These are phyloP conservation scores for Suhomyces wounanorum DNA, from an alignment of 1,139 yeast species.

Conservation along the genomic window DNA sequence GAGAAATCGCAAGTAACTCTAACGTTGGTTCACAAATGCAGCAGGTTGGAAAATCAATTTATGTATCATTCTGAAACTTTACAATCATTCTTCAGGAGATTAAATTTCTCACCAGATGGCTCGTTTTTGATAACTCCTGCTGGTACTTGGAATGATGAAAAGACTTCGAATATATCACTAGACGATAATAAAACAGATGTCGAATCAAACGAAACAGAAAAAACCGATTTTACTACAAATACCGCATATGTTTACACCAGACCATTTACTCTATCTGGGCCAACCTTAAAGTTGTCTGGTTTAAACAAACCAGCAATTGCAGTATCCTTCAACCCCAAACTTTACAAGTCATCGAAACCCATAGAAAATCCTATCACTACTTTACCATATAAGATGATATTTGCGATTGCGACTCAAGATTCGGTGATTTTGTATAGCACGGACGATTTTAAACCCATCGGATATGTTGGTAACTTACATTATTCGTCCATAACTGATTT, in stretches of 20 bases:
- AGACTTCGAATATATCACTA: conserved; percentile 5
- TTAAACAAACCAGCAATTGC: conserved; percentile 83
- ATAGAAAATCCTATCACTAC: conserved; percentile 32
- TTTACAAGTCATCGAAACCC: conserved; percentile 42
- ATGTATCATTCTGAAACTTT: conserved; percentile 84
- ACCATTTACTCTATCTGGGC: conserved; percentile 64
- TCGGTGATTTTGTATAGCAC: conserved; percentile 85
- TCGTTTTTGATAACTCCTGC: conserved; percentile 77
- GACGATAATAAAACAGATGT: conserved; percentile 3
- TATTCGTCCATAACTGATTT: conserved; percentile 87
- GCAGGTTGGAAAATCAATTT: conserved; percentile 34
- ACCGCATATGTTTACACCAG: conserved; percentile 80
- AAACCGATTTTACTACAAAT: conserved; percentile 30
- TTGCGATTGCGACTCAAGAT: conserved; percentile 93
- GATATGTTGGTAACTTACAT: conserved; percentile 76
- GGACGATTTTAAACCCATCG: conserved; percentile 64
- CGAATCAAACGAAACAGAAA: conserved; percentile 12
- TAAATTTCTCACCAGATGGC: conserved; percentile 90
- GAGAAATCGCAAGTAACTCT: conserved; percentile 9
- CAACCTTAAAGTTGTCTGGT: conserved; percentile 78
- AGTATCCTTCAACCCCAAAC: conserved; percentile 70
- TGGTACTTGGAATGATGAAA: conserved; percentile 39
- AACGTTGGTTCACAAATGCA: conserved; percentile 24
- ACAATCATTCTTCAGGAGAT: conserved; percentile 85
- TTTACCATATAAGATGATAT: conserved; percentile 76